Evolutionary conservation across 257 asterid genomes (phyloP).

Genomic region (Linderniella brevidens): DNA sequence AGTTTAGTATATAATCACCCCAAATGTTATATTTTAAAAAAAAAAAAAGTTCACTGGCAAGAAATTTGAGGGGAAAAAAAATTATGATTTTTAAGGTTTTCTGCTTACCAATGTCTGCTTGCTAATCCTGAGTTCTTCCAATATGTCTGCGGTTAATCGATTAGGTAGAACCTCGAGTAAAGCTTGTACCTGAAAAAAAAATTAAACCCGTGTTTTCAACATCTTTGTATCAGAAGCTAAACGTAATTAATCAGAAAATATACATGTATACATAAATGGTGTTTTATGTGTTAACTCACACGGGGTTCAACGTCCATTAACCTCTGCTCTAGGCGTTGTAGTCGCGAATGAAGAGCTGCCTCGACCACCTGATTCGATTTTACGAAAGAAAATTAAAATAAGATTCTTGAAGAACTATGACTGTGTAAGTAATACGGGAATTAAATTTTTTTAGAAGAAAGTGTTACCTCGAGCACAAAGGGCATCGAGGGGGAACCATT

Average conservation of each 20-base stretch:
- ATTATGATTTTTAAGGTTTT: neutral
- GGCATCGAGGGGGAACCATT: slow-evolving; percentile 90
- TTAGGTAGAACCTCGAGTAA: slow-evolving; percentile 93
- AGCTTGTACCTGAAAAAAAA: slow-evolving; percentile 56
- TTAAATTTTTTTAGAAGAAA: slow-evolving; percentile 3
- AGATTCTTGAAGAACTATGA: neutral
- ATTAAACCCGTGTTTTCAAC: neutral
- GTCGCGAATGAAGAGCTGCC: slow-evolving; percentile 91
- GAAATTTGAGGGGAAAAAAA: slow-evolving; percentile 3
- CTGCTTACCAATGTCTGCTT: slow-evolving; percentile 67
- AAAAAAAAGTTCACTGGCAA: slow-evolving; percentile 1
- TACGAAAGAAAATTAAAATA: neutral
- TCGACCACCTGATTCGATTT: slow-evolving; percentile 62
- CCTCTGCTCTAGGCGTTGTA: slow-evolving; percentile 66
- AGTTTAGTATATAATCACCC: neutral
- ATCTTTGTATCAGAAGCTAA: neutral
- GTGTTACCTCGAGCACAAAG: slow-evolving; percentile 74
- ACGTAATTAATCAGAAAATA: neutral
- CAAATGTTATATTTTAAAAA: neutral
- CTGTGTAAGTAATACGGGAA: neutral
- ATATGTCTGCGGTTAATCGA: slow-evolving; percentile 70
- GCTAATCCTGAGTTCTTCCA: slow-evolving; percentile 94
- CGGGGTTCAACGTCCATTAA: slow-evolving; percentile 87
- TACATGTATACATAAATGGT: neutral
- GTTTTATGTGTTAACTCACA: slow-evolving; percentile 21